Evolutionary conservation across 2,329 filamentous ascomycete genomes (phyloP), one percentile per base, ranked within the genome.

Genomic region (Arthrobotrys sinensis): DNA sequence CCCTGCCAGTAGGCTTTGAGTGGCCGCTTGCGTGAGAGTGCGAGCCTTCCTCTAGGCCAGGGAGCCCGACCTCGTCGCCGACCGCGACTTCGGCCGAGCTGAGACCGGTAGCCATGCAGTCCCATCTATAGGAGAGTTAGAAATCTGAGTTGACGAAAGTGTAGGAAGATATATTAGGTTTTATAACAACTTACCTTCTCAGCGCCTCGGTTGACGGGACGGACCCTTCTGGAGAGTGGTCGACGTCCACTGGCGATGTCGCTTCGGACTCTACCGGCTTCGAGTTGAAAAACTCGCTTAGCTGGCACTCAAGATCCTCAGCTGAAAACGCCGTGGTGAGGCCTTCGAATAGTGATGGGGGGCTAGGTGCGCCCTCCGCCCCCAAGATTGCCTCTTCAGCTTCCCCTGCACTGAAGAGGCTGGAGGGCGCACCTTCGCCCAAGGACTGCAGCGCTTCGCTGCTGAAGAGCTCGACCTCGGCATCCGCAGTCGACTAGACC

Each of bases 341-440:
- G 6, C n/a, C 55, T 14, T 43, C 55, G 48, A 32, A 32, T 43
- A 19, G 34, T 5, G 55, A n/a, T 43, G 55, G 36, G 55, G 21
- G 36, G 55, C 34, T 38, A 60, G 53, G 34, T 43, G 53, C 32
- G 24, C 36, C 36, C 53, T 43, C 53, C 6, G 53, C 34, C 53
- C 53, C 53, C 36, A 2, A 0, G 14, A 2, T 24, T 21, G n/a
- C 53, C 10, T 16, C 53, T 43, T 43, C 53, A 43, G 53, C 16
- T 60, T 60, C 53, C 32, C 53, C 53, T 60, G 36, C 34, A 60
- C 53, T n/a, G 34, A 43, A 60, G 10, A 40, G 34, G 53, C 36
- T 24, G 8, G 53, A 43, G 55, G 55, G 36, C 19, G 36, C 36
- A 43, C 55, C 21, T 21, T 60, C 55, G 55, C 55, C 12, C 19